phyloP scores from a whole-genome alignment of 768 basidiomycete genomes.

The Mycena filopes region DNA sequence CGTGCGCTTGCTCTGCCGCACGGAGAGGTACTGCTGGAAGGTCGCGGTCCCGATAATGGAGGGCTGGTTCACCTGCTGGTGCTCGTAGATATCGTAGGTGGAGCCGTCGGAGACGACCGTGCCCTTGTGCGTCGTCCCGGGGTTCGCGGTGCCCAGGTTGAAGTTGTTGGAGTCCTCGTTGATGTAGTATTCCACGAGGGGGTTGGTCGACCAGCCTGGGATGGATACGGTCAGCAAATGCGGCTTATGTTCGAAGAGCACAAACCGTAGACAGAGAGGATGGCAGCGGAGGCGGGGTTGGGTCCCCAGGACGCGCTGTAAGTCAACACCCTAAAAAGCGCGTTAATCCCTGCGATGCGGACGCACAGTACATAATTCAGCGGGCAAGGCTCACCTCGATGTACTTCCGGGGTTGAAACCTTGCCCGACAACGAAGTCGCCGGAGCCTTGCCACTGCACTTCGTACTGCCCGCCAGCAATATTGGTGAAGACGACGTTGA shows the following conservation, averaged over 20 bases:
- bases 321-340: slow-evolving; percentile 16
- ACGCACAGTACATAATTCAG: too few relatives aligned
- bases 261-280: slow-evolving; percentile 32
- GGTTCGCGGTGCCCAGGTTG: slow-evolving; percentile 40
- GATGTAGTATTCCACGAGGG: slow-evolving; percentile 43
- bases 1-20: slow-evolving; percentile 32
- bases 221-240: not conserved
- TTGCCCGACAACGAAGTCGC: slow-evolving; percentile 30
- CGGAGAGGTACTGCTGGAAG: slow-evolving; percentile 42
- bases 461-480: slow-evolving; percentile 30
- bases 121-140: slow-evolving; percentile 38
- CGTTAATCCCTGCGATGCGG: not conserved
- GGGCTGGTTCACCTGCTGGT: slow-evolving; percentile 41
- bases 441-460: slow-evolving; percentile 25
- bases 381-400: slow-evolving; percentile 7
- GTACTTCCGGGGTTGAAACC: slow-evolving; percentile 27
- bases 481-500: slow-evolving; percentile 27
- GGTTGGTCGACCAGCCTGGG: slow-evolving; percentile 36
- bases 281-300: slow-evolving; percentile 26
- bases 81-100: slow-evolving; percentile 41
- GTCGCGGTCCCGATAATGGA: slow-evolving; percentile 43
- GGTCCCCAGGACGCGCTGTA: slow-evolving; percentile 24
- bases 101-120: slow-evolving; percentile 40
- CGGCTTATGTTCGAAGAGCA: not conserved
- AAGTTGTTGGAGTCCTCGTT: slow-evolving; percentile 33